Evolutionary conservation across 129 eudicot species (phyloP).

Genomic region (Flaveria trinervia): DNA sequence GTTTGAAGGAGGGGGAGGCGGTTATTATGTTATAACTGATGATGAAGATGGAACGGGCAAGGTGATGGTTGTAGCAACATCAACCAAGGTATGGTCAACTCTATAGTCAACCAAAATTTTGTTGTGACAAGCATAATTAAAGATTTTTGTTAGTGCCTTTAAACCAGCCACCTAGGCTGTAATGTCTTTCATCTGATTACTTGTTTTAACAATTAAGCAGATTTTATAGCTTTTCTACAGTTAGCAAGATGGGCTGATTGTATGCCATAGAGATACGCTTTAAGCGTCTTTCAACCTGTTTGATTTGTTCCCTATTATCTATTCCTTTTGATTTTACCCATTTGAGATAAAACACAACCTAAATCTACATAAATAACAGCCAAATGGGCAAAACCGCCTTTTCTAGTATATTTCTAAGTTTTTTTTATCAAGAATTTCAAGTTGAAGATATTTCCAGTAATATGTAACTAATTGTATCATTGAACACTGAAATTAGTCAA

Average conservation of each 20-base stretch:
- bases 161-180: neutral
- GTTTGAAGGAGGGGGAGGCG: constrained; percentile 46
- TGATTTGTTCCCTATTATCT: neutral
- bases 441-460: constrained; percentile 1
- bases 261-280: constrained; percentile 1
- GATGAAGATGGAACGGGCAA: constrained; percentile 58
- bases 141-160: neutral
- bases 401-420: neutral
- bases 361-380: neutral
- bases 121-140: neutral
- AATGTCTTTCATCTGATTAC: neutral
- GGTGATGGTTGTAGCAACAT: constrained; percentile 61
- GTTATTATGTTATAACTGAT: constrained; percentile 52
- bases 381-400: neutral
- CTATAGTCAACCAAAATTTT: neutral
- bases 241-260: neutral
- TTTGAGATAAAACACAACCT: neutral
- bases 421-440: neutral
- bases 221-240: neutral
- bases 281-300: neutral
- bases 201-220: neutral
- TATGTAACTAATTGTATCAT: constrained; percentile 11
- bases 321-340: neutral
- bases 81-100: constrained; percentile 54
- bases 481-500: neutral